Percentiles rank a stretch among this genome's conserved stretches.
Conservation (phyloP, 2,329 filamentous ascomycete species). For the Colletotrichum euphorbiae region DNA sequence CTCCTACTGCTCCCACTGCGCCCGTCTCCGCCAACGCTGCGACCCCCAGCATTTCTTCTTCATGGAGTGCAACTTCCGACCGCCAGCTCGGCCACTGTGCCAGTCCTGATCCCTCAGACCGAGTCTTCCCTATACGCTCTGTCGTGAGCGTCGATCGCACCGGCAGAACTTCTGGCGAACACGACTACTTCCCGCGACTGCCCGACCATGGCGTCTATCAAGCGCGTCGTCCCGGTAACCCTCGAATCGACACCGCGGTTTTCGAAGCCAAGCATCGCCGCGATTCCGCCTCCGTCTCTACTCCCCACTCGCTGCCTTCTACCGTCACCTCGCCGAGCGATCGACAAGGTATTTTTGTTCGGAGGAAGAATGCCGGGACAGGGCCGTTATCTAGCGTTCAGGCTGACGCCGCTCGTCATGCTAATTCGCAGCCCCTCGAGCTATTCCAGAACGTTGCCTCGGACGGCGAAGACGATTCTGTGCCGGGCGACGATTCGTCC, state of each 20-base stretch:
- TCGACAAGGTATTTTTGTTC: slow-evolving; percentile 40
- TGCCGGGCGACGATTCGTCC: slow-evolving; percentile 2
- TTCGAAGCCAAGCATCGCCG: slow-evolving; percentile 41
- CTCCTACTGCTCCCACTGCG: not conserved
- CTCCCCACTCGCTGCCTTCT: slow-evolving; percentile 21
- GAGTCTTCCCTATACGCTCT: slow-evolving; percentile 86
- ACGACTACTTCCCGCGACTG: slow-evolving; percentile 52
- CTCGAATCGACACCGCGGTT: slow-evolving; percentile 46
- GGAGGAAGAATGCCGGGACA: slow-evolving; percentile 50
- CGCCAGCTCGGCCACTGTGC: slow-evolving; percentile 50
- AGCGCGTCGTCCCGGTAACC: slow-evolving; percentile 45
- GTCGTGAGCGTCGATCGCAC: slow-evolving; percentile 76
- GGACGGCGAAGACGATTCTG: slow-evolving; percentile 43
- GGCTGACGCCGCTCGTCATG: slow-evolving; percentile 55
- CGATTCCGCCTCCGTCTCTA: slow-evolving; percentile 22
- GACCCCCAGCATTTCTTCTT: slow-evolving; percentile 49
- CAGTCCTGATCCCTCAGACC: slow-evolving; percentile 59
- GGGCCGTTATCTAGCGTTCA: slow-evolving; percentile 59
- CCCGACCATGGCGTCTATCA: slow-evolving; percentile 49
- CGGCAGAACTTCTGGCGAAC: slow-evolving; percentile 52
- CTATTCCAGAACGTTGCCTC: slow-evolving; percentile 42
- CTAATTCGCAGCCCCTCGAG: slow-evolving; percentile 49
- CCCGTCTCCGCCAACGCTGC: slow-evolving; percentile 39
- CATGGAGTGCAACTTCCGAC: slow-evolving; percentile 57
- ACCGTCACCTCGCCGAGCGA: slow-evolving; percentile 40